Percentiles rank a stretch among this genome's conserved stretches.
Conservation (phyloP, 495 filamentous ascomycete species). For the Poronia punctata region DNA sequence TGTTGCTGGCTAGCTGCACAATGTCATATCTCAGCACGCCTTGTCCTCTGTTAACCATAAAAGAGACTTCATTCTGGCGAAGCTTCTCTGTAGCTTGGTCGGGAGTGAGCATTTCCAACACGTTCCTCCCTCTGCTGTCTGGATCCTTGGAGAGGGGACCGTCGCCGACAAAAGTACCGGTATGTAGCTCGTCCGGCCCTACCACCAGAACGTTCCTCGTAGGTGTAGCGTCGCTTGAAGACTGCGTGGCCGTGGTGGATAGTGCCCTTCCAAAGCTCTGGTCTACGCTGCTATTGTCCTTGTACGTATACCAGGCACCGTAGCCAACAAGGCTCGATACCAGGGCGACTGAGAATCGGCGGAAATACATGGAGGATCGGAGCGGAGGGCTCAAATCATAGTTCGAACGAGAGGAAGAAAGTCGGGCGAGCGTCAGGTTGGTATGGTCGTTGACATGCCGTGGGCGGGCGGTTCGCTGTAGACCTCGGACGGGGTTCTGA, state of each 20-base stretch:
- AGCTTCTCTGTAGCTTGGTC: slow-evolving; percentile 90
- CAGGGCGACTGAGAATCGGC: slow-evolving; percentile 36
- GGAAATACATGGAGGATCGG: slow-evolving; percentile 44
- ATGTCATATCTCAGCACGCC: slow-evolving; percentile 94
- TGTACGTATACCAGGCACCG: slow-evolving; percentile 44
- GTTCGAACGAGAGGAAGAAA: slow-evolving; percentile 15
- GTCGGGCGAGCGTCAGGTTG: slow-evolving; percentile 15
- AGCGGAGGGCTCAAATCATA: slow-evolving; percentile 31
- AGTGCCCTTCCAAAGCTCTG: slow-evolving; percentile 21
- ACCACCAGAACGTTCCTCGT: slow-evolving; percentile 61
- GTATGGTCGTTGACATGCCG: slow-evolving; percentile 17
- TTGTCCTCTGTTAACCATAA: slow-evolving; percentile 78
- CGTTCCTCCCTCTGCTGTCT: slow-evolving; percentile 68
- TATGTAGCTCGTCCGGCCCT: slow-evolving; percentile 77
- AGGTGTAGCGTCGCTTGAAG: slow-evolving; percentile 17
- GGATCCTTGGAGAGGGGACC: slow-evolving; percentile 80
- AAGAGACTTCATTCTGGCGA: slow-evolving; percentile 82
- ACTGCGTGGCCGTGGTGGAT: slow-evolving; percentile 24
- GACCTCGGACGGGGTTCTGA: slow-evolving; percentile 35
- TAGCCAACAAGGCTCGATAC: slow-evolving; percentile 44
- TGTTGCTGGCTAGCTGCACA: slow-evolving; percentile 91
- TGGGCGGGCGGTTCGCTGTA: slow-evolving; percentile 32
- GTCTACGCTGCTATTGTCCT: slow-evolving; percentile 24
- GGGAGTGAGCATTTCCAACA: slow-evolving; percentile 91
- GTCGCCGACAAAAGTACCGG: slow-evolving; percentile 69